Evolutionary conservation across 2,329 filamentous ascomycete species (phyloP), one percentile per base, ranked within the genome.

Genomic region (Fulvia fulva): DNA sequence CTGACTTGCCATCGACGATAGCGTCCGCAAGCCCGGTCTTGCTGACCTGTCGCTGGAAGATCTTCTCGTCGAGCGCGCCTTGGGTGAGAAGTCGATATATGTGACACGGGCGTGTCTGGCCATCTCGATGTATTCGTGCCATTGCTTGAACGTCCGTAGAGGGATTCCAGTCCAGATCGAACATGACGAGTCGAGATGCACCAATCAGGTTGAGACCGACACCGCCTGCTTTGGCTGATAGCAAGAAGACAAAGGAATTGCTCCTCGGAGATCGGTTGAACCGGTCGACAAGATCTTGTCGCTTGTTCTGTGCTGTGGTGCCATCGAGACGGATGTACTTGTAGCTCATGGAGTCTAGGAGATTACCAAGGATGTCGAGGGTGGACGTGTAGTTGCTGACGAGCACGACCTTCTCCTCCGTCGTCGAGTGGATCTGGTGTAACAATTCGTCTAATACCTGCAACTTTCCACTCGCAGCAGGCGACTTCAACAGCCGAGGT

Each of bases 371-470:
- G 61, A 90, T 78, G 65, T 88, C 85, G 9, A 90, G 79, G 0
- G 87, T 90, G 9, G 85, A 84, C 0, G 87, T 90, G 69, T 89
- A 90, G 68, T 90, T 89, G 21, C 87, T 89, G n/a, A 90, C 86
- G 8, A 90, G 78, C 9, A 90, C 86, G 23, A 90, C 82, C 67
- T 90, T 90, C 66, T 90, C 87, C 1, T 80, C 75, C 0, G 87
- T 88, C 0, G 78, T 83, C 1, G 77, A 80, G 51, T 80, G 81
- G 23, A 90, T 79, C 11, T 78, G 79, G 63, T 86, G 80, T 1
- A 90, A 74, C 8, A 90, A 76, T 53, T 82, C 80, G 67, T 90
- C 86, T 2, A 90, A 77, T 1, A 89, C 82, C 45, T 85, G 81
- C 22, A 90, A 76, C 68, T 90, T 90, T 25, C 82, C 81, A 60